Base-by-base conservation (phyloP, 2,329 filamentous ascomycete species). In the Hypoxylon sp. region DNA sequence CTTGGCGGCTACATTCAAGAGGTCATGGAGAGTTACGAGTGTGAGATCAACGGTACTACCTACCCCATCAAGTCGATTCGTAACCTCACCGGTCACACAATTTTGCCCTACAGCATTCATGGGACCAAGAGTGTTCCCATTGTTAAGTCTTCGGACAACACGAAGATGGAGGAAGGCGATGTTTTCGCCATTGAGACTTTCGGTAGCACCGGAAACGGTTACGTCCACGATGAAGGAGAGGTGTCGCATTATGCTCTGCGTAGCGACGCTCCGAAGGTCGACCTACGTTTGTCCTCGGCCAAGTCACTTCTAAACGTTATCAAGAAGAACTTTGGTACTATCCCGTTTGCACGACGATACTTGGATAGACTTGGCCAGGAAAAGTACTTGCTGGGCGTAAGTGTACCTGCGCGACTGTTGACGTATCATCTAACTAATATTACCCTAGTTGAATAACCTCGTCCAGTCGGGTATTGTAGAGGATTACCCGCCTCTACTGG, bases 111-210 rank as follows among this genome's bases (percentile, higher is more conserved):
- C 84, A 90, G 90, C 79, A 98, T 98, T 75, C 94, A 98, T 82
- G 94, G 94, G 64, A 92, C 90, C 75, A 98, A 98, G 86, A 94
- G 92, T 73, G 93, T 98, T 57, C 95, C 94, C 0, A 97, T 98
- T 76, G 94, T 98, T 71, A 97, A 97, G 84, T 91, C 90, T 69
- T 88, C 88, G 69, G 93, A 97, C 77, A 90, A 91, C 79, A 97
- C 94, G 58, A 97, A 97, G 86, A 98, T 98, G 95, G 94, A 98
- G 83, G 95, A 98, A 82, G 94, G 94, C 46, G 94, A 98, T 78
- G 91, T 94, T 17, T 98, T 97, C 80, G 94, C 94, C 71, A 97
- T 98, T 74, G 94, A 98, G 84, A 98, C 94, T 0, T 98, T 98
- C 80, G 95, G 94, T 67, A 96, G 92, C 79, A 98, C 94, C 22